A percentile compares a stretch with the other conserved stretches of the same genome.
Conservation (phyloP, 768 basidiomycete species). For the Leccinum ochraceum region DNA sequence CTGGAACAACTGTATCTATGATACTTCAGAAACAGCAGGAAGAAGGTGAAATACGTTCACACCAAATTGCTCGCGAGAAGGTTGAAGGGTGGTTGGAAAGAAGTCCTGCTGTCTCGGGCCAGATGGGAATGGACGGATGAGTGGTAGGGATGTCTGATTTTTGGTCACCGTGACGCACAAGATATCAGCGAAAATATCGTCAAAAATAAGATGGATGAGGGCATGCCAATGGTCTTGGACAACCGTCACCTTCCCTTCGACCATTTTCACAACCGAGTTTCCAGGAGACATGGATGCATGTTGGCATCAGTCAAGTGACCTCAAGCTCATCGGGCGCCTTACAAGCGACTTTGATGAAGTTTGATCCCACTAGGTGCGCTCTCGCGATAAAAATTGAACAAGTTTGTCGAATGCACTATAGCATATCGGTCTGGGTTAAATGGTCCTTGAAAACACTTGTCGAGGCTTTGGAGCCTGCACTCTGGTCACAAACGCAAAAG, state of each 20-base stretch:
- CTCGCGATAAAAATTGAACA: not conserved
- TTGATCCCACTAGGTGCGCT: conserved; percentile 18
- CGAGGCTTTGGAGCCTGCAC: conserved; percentile 15
- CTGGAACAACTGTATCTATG: conserved; percentile 35
- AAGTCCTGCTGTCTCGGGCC: no score
- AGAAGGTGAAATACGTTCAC: not conserved
- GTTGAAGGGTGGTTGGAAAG: not conserved
- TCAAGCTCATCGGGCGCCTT: conserved; percentile 25
- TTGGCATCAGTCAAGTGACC: conserved; percentile 16
- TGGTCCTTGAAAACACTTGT: conserved; percentile 18
- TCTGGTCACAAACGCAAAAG: conserved; percentile 13
- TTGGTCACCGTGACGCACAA: not conserved
- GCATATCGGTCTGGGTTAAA: conserved; percentile 15
- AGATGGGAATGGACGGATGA: no score
- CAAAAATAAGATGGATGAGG: conserved; percentile 7
- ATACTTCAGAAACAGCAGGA: not conserved
- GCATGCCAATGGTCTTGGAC: not conserved
- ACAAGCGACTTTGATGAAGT: conserved; percentile 15
- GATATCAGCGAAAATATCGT: conserved; percentile 11
- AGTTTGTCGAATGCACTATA: conserved; percentile 5
- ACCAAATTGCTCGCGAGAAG: not conserved
- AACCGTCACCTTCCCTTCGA: conserved; percentile 1
- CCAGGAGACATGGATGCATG: conserved; percentile 20
- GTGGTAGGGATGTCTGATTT: no score
- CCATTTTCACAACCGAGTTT: conserved; percentile 23